Base-by-base conservation (phyloP, 208 protist species). In the Hexamita inflata region DNA sequence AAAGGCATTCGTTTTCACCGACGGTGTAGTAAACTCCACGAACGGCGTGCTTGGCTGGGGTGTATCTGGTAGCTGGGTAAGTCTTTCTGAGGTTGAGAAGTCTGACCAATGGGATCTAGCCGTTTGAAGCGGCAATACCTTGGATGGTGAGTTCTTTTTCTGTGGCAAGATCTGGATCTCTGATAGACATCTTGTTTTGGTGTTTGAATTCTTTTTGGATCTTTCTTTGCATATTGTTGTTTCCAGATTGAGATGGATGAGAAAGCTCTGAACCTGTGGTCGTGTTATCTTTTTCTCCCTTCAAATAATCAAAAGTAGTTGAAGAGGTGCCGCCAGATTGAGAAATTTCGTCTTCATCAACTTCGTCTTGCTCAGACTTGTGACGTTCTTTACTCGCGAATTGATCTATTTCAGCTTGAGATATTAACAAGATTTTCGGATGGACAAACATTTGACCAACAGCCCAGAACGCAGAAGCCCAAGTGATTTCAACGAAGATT, bases 1-100 rank as follows among this genome's bases (percentile, higher is more conserved):
- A 77, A 49, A 88, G 80, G 13, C 77, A 82, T 58, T 86, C 64
- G 58, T 82, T 80, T 28, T 74, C 26, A 28, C 2, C 59, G 30
- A 78, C 57, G 15, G 24, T 24, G 34, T 57, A 64, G 28, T 7
- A 78, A 13, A 78, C 4, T 40, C 45, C 75, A 24, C 35, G 4
- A 67, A 78, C 75, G 0, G 75, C 75, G 34, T 75, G 58, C 58
- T 70, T 70, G 4, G 26, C 70, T 15, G 58, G 24, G 4, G 32
- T 30, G 4, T 49, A 32, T 15, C 32, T 4, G 11, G 38, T 40
- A 19, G 32, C 64, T 11, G 64, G 64, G 40, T 45, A 70, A 15
- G 64, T 70, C 35, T 70, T 70, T 34, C 11, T 70, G 4, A 70
- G 35, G 15, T 49, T 45, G 7, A 70, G 4, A 15, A 38, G 30